phyloP scores from a whole-genome alignment of 2,329 filamentous ascomycete genomes.

The Triangularia setosa region DNA sequence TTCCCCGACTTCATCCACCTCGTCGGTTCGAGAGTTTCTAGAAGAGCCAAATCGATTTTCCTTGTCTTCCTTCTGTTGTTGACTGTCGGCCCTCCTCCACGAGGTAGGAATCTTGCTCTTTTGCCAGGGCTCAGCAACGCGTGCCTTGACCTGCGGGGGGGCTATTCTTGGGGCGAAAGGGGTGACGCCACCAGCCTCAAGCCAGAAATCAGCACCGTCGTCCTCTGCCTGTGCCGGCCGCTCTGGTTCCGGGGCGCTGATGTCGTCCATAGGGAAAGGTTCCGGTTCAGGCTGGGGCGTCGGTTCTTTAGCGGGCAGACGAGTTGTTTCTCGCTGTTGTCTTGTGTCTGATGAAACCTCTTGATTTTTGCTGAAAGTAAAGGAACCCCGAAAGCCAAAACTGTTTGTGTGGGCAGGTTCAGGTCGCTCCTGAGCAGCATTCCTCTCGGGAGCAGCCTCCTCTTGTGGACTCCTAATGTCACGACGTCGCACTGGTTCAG shows the following conservation, averaged over 20 bases:
- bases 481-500: constrained; percentile 23
- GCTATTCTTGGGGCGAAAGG: neutral
- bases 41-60: neutral
- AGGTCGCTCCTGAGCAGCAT: constrained; percentile 12
- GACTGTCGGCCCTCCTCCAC: neutral
- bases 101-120: neutral
- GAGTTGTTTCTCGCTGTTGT: constrained; percentile 2
- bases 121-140: neutral
- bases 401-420: constrained; percentile 16
- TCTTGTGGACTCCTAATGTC: constrained; percentile 43
- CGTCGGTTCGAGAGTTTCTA: neutral
- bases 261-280: neutral
- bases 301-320: neutral
- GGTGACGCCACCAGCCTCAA: neutral
- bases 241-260: neutral
- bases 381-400: constrained; percentile 9
- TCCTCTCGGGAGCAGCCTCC: constrained; percentile 18
- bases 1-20: neutral
- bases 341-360: constrained; percentile 1
- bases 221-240: neutral
- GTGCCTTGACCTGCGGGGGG: neutral
- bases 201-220: neutral
- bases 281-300: neutral
- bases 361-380: constrained; percentile 1
- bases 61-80: neutral